Evolutionary conservation across 2,329 filamentous ascomycete species (phyloP), one percentile per base, ranked within the genome.

Genomic region (Colletotrichum australisinense): DNA sequence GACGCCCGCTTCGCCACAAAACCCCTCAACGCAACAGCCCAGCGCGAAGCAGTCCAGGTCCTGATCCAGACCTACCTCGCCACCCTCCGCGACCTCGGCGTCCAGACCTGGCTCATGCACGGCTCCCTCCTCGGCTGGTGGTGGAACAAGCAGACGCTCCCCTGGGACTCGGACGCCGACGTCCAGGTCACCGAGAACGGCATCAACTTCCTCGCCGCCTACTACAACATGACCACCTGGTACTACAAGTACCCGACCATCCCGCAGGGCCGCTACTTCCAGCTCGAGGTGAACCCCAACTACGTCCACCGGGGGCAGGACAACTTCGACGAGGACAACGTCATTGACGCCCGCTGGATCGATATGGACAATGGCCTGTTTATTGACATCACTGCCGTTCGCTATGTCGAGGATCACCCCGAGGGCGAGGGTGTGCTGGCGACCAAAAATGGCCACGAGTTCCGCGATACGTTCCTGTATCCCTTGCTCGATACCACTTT

Each of bases 41-140:
- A 92, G 77, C 86, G 86, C 26, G 86, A 90, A 32, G 91, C 89
- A 1, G 86, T 95, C 71, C 88, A 87, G 63, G 87, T 91, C 75
- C 89, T 96, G 77, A 87, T 95, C 65, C 90, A 92, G 77, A 91
- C 93, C 32, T 96, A 95, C 80, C 86, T 96, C 60, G 85, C 88
- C 55, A 93, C 92, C 35, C 93, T 93, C 78, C 84, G 86, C 62
- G 88, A 90, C 49, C 86, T 94, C 35, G 88, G 90, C 2, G 81
- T 95, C 71, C 92, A 95, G 80, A 95, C 94, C 6, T 96, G 94
- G 94, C 89, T 96, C 73, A 93, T 94, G 78, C 94, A 96, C 79
- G 93, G 93, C n/a, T 93, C 93, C n/a, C 84, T 96, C 35, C 85
- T 97, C 38, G 94, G 94, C 7, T 97, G 94, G 94, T 96, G 93